Conservation (phyloP, 108 stramenopile genomes). For the Aureococcus anophagefferens region DNA sequence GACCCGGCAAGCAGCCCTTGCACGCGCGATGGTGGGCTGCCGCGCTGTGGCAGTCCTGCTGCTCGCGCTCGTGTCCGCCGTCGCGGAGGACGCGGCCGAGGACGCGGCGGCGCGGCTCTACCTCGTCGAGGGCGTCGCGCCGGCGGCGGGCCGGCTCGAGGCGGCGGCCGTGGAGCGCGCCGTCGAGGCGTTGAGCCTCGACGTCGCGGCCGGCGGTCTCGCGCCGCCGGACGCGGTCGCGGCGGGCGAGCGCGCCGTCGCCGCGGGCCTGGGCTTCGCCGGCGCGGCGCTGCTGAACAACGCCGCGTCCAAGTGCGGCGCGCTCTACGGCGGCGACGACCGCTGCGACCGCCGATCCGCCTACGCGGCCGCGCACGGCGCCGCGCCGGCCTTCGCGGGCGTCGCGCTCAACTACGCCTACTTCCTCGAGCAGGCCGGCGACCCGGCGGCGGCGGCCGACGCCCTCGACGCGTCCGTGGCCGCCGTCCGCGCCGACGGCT, state of each 20-base stretch:
- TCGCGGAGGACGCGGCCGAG: no score
- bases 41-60: no score
- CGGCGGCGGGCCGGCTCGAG: no score
- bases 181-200: no score
- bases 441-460: background rate
- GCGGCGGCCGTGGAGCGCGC: no score
- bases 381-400: background rate
- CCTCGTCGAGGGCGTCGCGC: background rate
- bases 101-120: background rate
- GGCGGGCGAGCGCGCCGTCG: background rate
- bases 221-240: no score
- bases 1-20: no score
- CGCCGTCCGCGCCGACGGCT: no score
- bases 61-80: no score
- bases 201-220: no score
- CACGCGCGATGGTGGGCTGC: no score
- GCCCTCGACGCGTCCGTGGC: background rate
- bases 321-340: background rate
- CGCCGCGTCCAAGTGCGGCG: background rate
- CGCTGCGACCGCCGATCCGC: background rate
- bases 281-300: background rate
- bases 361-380: background rate
- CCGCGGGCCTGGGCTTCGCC: background rate
- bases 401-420: background rate
- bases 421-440: background rate